Evolutionary conservation across 2,329 filamentous ascomycete species (phyloP).

Genomic region (Lachnellula arida): DNA sequence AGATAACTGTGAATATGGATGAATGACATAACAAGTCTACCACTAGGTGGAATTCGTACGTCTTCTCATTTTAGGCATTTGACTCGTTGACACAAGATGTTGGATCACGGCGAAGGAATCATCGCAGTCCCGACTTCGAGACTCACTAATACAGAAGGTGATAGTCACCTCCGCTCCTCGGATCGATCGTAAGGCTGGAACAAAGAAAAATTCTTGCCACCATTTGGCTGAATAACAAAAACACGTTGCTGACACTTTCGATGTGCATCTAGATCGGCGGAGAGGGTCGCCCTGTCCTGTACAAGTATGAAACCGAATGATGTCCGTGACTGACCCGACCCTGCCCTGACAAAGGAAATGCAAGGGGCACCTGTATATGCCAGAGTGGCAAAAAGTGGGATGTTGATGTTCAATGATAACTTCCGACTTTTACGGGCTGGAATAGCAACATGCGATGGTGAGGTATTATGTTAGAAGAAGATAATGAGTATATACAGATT

Average conservation of each 20-base stretch:
- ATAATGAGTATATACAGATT: background rate
- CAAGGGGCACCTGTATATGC: constrained; percentile 2
- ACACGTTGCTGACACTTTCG: constrained; percentile 6
- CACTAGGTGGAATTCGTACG: no score
- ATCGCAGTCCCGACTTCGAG: no score
- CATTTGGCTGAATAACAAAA: background rate
- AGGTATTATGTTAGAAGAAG: background rate
- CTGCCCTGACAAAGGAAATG: background rate
- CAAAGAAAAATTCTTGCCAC: background rate
- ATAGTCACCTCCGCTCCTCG: no score
- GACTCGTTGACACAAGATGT: no score
- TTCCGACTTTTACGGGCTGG: no score
- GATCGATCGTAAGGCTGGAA: no score
- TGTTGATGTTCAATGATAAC: background rate
- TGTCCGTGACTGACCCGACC: background rate
- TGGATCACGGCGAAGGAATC: no score
- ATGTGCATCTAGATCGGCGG: constrained; percentile 3
- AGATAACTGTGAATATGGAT: no score
- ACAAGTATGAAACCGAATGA: background rate
- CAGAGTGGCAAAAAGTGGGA: constrained; percentile 17
- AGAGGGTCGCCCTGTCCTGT: background rate
- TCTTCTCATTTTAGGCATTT: no score
- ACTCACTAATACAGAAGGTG: no score
- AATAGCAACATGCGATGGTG: no score
- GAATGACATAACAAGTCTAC: no score